Base-by-base conservation (phyloP, 1,284 basidiomycete species). In the Ceratobasidium sp. region DNA sequence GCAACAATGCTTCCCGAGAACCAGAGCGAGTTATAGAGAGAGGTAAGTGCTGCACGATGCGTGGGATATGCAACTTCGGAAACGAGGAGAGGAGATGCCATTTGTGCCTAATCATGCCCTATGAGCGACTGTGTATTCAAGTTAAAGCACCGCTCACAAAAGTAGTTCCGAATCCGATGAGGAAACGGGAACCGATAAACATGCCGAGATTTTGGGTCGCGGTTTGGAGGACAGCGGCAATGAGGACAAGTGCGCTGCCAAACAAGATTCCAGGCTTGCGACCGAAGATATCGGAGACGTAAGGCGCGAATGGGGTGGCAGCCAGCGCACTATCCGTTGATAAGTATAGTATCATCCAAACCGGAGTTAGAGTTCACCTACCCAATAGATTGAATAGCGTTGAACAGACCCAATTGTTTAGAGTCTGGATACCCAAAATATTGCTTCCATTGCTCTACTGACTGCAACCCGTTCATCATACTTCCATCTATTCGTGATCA, bases 151-250 rank as follows among this genome's bases (percentile, higher is more conserved):
- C 45, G 46, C 67, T 34, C 26, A 70, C 67, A 77, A 92, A 91
- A 8, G 89, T 88, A 57, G 92, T 83, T 72, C 92, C 92, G 78
- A 92, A 92, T 64, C 92, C 92, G 76, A 94, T 90, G 74, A 92
- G 81, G 83, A 91, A 91, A 75, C 90, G 86, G 78, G 90, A 88
- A 74, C 88, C 89, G 76, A 93, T 91, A 82, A 73, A 94, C 90
- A 92, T 92, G 76, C 86, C 86, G 28, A 92, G 85, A 72, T 87
- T 90, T 74, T 88, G 85, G 46, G 90, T 83, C n/a, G 89, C 88
- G 2, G 88, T 87, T 77, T 92, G 91, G 39, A 92, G 73, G 28
- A 85, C 73, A 30, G 75, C 88, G n/a, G 88, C 89, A 52, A 85
- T 89, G 67, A 87, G 80, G 69, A 85, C 84, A 87, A 92, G 14